Conservation (phyloP, 768 basidiomycete genomes). For the Mycena amicta region DNA sequence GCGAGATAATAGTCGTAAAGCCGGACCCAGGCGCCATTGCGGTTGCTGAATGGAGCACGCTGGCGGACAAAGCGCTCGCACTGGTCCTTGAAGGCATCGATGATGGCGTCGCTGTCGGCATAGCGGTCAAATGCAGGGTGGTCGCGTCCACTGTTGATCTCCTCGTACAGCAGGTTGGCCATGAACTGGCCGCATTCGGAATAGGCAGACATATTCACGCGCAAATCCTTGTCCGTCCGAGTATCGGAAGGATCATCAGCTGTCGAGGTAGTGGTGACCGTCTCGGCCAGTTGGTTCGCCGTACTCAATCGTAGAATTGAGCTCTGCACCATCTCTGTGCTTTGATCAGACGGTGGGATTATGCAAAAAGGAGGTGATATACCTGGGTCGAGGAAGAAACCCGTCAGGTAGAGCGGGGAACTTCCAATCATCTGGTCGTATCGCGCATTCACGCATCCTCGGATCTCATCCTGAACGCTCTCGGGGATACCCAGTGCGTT, state of each 20-base stretch:
- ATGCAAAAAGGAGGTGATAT: not conserved
- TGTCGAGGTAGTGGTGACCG: not conserved
- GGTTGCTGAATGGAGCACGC: not conserved
- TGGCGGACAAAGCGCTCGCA: not conserved
- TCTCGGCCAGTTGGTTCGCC: not conserved
- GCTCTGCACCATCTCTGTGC: not conserved
- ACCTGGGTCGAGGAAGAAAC: conserved; percentile 30
- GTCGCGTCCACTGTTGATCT: not conserved
- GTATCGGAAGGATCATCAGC: not conserved
- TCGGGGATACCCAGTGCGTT: not conserved
- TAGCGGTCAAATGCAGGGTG: not conserved
- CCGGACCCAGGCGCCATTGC: not conserved
- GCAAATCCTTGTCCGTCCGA: not conserved
- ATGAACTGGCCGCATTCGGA: not conserved
- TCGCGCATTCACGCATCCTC: conserved; percentile 17
- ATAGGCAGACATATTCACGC: not conserved
- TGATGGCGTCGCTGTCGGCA: not conserved
- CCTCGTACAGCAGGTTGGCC: not conserved
- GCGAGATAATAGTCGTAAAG: not conserved
- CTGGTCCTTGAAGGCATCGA: not conserved
- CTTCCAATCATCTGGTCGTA: conserved; percentile 27
- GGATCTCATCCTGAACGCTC: conserved; percentile 11
- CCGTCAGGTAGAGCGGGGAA: conserved; percentile 21
- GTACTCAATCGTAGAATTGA: not conserved
- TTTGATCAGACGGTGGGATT: not conserved